A percentile compares a stretch with the other conserved stretches of the same genome.
phyloP scores from a whole-genome alignment of 768 basidiomycete species.

The Xerocomellus amylosporus region DNA sequence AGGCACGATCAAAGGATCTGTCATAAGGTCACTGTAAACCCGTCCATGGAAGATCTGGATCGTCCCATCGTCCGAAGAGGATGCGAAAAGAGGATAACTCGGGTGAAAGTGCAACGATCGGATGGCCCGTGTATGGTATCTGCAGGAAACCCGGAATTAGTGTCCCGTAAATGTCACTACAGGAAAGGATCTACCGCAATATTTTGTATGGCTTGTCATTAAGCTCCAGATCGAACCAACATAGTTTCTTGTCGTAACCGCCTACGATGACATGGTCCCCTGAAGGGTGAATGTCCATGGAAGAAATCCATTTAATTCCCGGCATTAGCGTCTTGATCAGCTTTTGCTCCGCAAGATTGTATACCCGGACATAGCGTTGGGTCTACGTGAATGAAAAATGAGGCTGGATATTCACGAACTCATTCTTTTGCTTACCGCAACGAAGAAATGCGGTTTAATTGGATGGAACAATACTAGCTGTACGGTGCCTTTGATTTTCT shows the following conservation, averaged over 20 bases:
- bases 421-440: conserved; percentile 67
- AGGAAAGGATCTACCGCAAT: conserved; percentile 56
- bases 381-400: conserved; percentile 52
- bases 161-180: not conserved
- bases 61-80: conserved; percentile 94
- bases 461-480: conserved; percentile 96
- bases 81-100: conserved; percentile 92
- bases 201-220: conserved; percentile 97
- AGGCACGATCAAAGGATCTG: conserved; percentile 96
- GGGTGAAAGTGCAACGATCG: conserved; percentile 93
- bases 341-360: conserved; percentile 92
- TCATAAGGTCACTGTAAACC: conserved; percentile 93
- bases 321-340: conserved; percentile 90
- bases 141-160: conserved; percentile 31
- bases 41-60: conserved; percentile 97
- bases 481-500: conserved; percentile 86
- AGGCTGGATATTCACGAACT: conserved; percentile 10
- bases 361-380: conserved; percentile 92
- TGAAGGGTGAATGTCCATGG: conserved; percentile 93
- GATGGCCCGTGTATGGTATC: conserved; percentile 92
- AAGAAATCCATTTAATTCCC: conserved; percentile 97
- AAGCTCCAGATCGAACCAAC: conserved; percentile 98
- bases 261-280: conserved; percentile 97
- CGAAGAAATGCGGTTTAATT: conserved; percentile 91
- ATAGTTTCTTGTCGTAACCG: conserved; percentile 94